A percentile compares a stretch with the other conserved stretches of the same genome.
phyloP scores from a whole-genome alignment of 2,329 filamentous ascomycete genomes.

The Cordyceps farinosa region DNA sequence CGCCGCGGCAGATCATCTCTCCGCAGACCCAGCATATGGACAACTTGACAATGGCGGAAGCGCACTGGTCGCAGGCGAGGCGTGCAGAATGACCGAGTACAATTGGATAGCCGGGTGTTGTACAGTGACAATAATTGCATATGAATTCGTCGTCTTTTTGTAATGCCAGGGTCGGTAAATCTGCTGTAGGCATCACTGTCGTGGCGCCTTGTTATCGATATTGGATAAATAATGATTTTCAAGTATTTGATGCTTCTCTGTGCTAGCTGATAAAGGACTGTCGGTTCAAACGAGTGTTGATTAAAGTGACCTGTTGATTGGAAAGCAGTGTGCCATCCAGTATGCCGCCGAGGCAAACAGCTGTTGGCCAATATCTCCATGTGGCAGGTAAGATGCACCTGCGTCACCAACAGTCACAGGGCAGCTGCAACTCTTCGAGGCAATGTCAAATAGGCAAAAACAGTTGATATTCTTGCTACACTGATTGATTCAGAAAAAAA shows the following conservation, averaged over 20 bases:
- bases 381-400: background rate
- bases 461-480: background rate
- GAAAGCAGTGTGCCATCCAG: no score
- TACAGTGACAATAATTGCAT: slow-evolving; percentile 54
- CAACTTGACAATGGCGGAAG: slow-evolving; percentile 46
- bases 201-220: background rate
- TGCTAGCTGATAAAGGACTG: background rate
- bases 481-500: background rate
- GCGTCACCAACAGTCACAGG: background rate
- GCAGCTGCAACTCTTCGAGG: background rate
- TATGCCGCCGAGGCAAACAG: background rate
- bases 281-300: background rate
- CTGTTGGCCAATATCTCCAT: background rate
- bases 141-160: slow-evolving; percentile 37
- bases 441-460: background rate
- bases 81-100: slow-evolving; percentile 45
- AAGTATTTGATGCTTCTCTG: background rate
- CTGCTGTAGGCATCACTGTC: background rate
- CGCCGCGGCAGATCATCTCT: slow-evolving; percentile 49
- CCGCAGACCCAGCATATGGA: slow-evolving; percentile 58
- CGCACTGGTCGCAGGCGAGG: slow-evolving; percentile 48
- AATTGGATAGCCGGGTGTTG: slow-evolving; percentile 33
- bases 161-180: background rate
- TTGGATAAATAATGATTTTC: background rate
- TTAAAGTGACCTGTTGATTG: background rate